These are phyloP conservation scores for Beauveria caledonica DNA, from an alignment of 2,329 filamentous ascomycete genomes.

Conservation along the genomic window DNA sequence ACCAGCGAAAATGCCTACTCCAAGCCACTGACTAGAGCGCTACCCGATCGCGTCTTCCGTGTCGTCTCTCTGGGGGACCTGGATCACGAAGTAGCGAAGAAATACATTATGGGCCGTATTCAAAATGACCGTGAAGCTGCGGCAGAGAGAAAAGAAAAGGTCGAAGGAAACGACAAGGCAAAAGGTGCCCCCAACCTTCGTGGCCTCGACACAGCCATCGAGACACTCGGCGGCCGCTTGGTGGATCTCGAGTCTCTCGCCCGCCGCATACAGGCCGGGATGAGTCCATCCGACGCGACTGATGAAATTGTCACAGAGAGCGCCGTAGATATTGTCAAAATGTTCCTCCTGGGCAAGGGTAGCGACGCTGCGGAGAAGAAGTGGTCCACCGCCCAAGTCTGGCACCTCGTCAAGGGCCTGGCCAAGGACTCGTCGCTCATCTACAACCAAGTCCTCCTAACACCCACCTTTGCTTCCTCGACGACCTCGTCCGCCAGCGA, in stretches of 20 bases:
- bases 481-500: constrained; percentile 39
- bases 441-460: constrained; percentile 80
- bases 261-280: constrained; percentile 79
- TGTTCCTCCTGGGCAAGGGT: constrained; percentile 68
- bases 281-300: constrained; percentile 72
- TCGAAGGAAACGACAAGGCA: constrained; percentile 19
- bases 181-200: constrained; percentile 39
- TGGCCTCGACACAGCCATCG: constrained; percentile 75
- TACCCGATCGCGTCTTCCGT: constrained; percentile 87
- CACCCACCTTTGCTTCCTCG: constrained; percentile 61
- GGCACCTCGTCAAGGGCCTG: constrained; percentile 76
- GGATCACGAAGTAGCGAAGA: constrained; percentile 76
- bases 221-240: constrained; percentile 78
- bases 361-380: constrained; percentile 40
- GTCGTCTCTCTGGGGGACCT: constrained; percentile 81
- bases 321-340: constrained; percentile 83
- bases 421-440: constrained; percentile 59
- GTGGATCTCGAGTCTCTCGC: constrained; percentile 92
- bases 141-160: constrained; percentile 19
- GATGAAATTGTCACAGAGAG: constrained; percentile 83
- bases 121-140: constrained; percentile 37
- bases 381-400: constrained; percentile 83
- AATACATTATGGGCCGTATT: constrained; percentile 80
- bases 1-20: constrained; percentile 84
- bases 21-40: constrained; percentile 75